A percentile compares a stretch with the other conserved stretches of the same genome.
phyloP scores from a whole-genome alignment of 1,139 yeast species.

The Petasospora rhodanensis region DNA sequence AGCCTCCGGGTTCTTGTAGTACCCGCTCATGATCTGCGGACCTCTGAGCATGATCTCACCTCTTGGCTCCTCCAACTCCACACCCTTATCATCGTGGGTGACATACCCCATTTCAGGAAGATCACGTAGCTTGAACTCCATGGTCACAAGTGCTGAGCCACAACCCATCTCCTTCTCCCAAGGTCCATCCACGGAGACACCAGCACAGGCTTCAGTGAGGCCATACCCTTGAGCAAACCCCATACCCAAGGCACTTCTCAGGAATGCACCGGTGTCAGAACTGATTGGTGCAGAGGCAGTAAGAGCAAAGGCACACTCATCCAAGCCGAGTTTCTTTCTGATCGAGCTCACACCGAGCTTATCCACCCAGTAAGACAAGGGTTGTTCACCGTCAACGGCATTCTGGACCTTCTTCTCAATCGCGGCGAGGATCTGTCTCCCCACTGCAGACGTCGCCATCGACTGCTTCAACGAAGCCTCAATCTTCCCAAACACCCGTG shows the following conservation, averaged over 20 bases:
- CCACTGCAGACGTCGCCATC: no score
- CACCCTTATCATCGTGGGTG: constrained; percentile 43
- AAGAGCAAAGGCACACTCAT: constrained; percentile 38
- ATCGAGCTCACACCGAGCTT: no score
- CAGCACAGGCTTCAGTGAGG: constrained; percentile 71
- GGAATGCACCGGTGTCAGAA: constrained; percentile 52
- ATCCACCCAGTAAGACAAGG: no score
- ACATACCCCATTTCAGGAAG: constrained; percentile 66
- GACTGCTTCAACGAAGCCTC: no score
- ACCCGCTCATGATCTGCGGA: constrained; percentile 58
- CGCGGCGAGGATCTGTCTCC: no score
- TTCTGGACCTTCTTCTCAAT: no score
- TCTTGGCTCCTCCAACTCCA: constrained; percentile 32
- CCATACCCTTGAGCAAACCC: constrained; percentile 69
- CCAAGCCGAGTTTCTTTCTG: constrained; percentile 57
- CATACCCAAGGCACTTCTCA: constrained; percentile 56
- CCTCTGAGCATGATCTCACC: constrained; percentile 68
- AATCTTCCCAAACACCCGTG: no score
- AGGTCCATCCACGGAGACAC: constrained; percentile 43
- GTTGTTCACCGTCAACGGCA: no score
- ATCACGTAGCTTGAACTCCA: constrained; percentile 59
- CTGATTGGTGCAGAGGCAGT: constrained; percentile 79
- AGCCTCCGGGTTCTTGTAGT: constrained; percentile 54
- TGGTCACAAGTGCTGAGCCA: constrained; percentile 51
- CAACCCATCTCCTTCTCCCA: constrained; percentile 46